Evolutionary conservation across 139 green algal genomes (phyloP).

Genomic region (Choricystis sp.): DNA sequence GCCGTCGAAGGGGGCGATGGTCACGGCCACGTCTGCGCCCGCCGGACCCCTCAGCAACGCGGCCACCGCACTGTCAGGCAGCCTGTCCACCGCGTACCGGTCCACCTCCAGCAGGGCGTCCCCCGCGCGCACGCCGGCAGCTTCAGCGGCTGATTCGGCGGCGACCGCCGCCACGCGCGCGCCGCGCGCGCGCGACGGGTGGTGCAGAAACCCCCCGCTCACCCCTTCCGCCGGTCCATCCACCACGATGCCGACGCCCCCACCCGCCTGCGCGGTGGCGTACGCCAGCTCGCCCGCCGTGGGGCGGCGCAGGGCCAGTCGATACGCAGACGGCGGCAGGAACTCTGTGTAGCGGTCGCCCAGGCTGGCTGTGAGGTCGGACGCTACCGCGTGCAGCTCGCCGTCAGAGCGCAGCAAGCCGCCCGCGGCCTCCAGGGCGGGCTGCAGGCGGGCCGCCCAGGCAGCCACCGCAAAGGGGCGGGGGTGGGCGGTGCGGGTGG

Average conservation of each 20-base stretch:
- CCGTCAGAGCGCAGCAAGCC: background rate
- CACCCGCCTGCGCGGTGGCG: background rate
- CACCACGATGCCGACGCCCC: background rate
- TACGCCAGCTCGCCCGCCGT: background rate
- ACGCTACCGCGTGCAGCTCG: background rate
- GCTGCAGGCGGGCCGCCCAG: background rate
- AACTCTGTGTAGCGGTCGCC: background rate
- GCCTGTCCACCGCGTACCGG: background rate
- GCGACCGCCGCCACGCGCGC: background rate
- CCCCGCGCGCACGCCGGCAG: background rate
- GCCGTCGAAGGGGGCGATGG: background rate
- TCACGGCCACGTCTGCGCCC: background rate
- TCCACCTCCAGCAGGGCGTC: background rate
- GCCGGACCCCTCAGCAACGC: background rate
- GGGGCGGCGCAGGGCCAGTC: background rate
- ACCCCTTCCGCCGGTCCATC: background rate
- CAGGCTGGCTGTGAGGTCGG: background rate
- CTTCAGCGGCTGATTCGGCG: background rate
- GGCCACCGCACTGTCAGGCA: background rate
- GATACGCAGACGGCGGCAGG: background rate
- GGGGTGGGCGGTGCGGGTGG: too few relatives aligned
- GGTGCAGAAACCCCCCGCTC: background rate
- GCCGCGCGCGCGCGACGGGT: too few relatives aligned
- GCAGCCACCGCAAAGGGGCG: background rate
- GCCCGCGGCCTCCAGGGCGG: background rate